A percentile compares a stretch with the other conserved stretches of the same genome.
Conservation (phyloP, 2,329 filamentous ascomycete species). For the Pyricularia grisea region DNA sequence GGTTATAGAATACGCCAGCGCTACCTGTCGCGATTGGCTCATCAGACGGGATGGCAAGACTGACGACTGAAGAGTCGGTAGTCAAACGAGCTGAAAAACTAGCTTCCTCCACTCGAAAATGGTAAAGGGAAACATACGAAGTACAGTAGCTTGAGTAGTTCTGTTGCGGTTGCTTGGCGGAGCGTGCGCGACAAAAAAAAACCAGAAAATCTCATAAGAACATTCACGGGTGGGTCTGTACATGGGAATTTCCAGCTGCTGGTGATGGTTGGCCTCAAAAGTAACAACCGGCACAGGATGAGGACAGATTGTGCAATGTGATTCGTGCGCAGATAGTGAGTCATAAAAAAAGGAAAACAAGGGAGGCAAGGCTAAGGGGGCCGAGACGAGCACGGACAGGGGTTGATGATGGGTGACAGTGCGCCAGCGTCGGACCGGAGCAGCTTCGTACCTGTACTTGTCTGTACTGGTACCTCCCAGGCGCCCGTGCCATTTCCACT, state of each 20-base stretch:
- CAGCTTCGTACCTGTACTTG: not conserved
- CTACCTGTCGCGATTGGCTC: not conserved
- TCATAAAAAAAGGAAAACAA: conserved; percentile 5
- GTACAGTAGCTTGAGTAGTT: not conserved
- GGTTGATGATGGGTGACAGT: conserved; percentile 1
- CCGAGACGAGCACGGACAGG: conserved; percentile 6
- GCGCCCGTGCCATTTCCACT: not conserved
- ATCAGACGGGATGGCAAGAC: not conserved
- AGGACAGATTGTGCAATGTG: conserved; percentile 4
- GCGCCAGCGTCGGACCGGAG: not conserved
- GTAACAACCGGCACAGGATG: not conserved
- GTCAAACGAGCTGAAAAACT: not conserved
- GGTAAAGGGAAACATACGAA: not conserved
- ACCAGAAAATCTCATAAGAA: not conserved
- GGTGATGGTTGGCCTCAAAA: not conserved
- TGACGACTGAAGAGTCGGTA: not conserved
- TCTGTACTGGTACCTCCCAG: not conserved
- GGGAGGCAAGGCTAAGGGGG: conserved; percentile 4
- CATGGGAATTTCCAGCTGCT: not conserved
- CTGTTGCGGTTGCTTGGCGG: not conserved
- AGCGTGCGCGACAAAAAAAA: not conserved
- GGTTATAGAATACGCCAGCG: not conserved
- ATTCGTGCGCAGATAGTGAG: conserved; percentile 3
- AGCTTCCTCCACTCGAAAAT: not conserved
- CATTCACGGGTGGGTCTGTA: not conserved